These are phyloP conservation scores for Pythium brachiatum DNA, from an alignment of 352 stramenopile genomes.

Conservation along the genomic window DNA sequence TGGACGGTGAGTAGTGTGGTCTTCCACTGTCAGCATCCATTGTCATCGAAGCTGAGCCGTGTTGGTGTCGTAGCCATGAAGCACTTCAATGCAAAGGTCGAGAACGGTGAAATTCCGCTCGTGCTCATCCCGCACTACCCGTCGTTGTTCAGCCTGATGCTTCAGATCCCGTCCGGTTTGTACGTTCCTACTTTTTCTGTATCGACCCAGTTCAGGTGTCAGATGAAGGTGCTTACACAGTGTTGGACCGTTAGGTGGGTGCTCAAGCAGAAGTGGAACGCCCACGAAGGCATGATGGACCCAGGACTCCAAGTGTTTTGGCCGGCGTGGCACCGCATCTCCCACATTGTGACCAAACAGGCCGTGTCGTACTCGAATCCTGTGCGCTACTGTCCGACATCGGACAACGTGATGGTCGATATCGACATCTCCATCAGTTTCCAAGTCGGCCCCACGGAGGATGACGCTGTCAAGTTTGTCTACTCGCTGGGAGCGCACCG, in stretches of 20 bases:
- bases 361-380: constrained; percentile 79
- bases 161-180: constrained; percentile 62
- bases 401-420: constrained; percentile 87
- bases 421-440: constrained; percentile 89
- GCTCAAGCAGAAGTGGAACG: constrained; percentile 86
- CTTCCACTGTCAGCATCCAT: neutral
- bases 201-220: too few relatives aligned
- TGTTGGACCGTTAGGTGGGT: constrained; percentile 30
- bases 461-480: constrained; percentile 82
- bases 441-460: constrained; percentile 73
- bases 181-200: constrained; percentile 12
- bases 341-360: constrained; percentile 86
- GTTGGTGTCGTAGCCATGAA: constrained; percentile 31
- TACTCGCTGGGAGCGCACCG: constrained; percentile 77
- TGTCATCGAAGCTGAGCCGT: too few relatives aligned
- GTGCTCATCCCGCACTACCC: constrained; percentile 62
- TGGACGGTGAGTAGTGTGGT: constrained; percentile 30
- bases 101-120: constrained; percentile 56
- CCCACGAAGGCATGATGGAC: constrained; percentile 71
- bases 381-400: constrained; percentile 68
- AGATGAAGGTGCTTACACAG: too few relatives aligned
- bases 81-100: constrained; percentile 41
- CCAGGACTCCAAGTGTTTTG: constrained; percentile 78
- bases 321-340: constrained; percentile 76
- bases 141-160: constrained; percentile 43